Conservation (phyloP, 495 filamentous ascomycete species). For the Talaromyces wortmannii region DNA sequence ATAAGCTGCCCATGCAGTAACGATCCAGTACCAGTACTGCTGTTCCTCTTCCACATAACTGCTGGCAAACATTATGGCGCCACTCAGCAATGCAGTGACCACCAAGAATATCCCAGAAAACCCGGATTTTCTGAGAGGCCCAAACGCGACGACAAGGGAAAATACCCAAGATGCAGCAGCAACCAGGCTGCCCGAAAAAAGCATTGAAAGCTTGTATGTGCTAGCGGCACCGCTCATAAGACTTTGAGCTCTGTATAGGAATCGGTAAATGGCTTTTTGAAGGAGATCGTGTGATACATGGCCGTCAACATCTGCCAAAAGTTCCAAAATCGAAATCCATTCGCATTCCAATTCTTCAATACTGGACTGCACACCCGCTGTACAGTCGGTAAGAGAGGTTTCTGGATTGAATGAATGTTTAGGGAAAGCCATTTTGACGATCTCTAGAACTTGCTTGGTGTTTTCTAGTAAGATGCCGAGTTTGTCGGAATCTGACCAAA, state of each 20-base stretch:
- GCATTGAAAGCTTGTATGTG: constrained; percentile 70
- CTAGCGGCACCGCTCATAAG: constrained; percentile 81
- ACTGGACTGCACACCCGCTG: constrained; percentile 23
- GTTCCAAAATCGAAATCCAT: constrained; percentile 41
- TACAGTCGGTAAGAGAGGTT: constrained; percentile 31
- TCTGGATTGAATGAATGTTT: constrained; percentile 40
- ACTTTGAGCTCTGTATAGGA: constrained; percentile 61
- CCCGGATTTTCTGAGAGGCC: constrained; percentile 11
- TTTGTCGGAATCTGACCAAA: constrained; percentile 44
- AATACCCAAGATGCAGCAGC: constrained; percentile 33
- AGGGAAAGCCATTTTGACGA: constrained; percentile 66
- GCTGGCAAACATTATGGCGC: constrained; percentile 91
- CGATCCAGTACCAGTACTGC: constrained; percentile 94
- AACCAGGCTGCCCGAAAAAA: constrained; percentile 46
- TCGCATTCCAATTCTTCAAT: constrained; percentile 59
- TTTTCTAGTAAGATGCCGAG: constrained; percentile 65
- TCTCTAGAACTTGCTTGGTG: constrained; percentile 67
- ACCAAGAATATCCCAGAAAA: constrained; percentile 23
- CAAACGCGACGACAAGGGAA: constrained; percentile 19
- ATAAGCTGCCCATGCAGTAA: constrained; percentile 67
- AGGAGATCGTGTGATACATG: constrained; percentile 5
- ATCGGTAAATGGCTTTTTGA: constrained; percentile 34
- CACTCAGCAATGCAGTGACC: constrained; percentile 50
- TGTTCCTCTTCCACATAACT: constrained; percentile 98
- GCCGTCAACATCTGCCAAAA: constrained; percentile 7